These are phyloP conservation scores for Neurospora sublineolata DNA, from an alignment of 495 filamentous ascomycete species.

Conservation along the genomic window DNA sequence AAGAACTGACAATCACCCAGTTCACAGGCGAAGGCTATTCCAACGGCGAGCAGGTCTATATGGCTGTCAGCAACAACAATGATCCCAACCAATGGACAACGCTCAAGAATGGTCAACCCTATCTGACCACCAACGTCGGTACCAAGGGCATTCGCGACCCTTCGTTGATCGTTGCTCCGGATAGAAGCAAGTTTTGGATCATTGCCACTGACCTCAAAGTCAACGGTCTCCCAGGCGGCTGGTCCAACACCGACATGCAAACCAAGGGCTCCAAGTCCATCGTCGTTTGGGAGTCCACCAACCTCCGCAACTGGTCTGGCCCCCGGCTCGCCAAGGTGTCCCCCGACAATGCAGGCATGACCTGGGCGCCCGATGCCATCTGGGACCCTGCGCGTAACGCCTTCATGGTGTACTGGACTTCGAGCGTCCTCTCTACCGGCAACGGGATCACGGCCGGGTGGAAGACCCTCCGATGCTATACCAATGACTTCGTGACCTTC, in stretches of 20 bases:
- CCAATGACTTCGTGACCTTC: background rate
- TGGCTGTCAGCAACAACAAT: constrained; percentile 4
- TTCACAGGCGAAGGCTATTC: constrained; percentile 2
- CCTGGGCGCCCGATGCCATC: constrained; percentile 3
- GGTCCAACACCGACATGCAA: background rate
- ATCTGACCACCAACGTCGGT: background rate
- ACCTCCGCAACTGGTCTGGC: constrained; percentile 1
- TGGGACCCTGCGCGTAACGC: background rate
- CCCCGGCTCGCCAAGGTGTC: background rate
- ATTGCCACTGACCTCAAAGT: constrained; percentile 3
- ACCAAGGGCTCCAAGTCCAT: constrained; percentile 2
- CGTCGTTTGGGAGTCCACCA: background rate
- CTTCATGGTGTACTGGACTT: constrained; percentile 1
- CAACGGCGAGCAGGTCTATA: constrained; percentile 2
- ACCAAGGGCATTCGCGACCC: constrained; percentile 3
- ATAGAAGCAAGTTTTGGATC: background rate
- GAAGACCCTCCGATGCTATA: background rate
- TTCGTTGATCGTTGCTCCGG: background rate
- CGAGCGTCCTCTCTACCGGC: background rate
- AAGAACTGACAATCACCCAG: background rate
- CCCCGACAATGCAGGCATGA: constrained; percentile 1
- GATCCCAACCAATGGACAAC: constrained; percentile 1
- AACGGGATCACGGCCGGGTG: background rate
- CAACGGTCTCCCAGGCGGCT: background rate
- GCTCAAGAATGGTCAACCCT: background rate